Evolutionary conservation across 306 rosid genomes (phyloP).

Genomic region (Cercis canadensis): DNA sequence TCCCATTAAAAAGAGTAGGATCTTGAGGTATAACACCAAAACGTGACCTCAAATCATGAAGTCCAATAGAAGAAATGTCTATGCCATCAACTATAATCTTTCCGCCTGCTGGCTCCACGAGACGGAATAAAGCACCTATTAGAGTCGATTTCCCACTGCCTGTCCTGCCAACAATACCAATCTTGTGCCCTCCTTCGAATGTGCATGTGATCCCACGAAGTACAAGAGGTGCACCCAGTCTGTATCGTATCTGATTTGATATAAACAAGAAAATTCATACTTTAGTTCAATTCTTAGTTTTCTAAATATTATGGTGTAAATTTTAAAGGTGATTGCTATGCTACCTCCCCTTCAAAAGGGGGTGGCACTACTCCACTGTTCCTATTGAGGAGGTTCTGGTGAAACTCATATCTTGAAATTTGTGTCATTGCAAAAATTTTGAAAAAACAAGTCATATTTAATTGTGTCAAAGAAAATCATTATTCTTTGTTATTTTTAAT

Average conservation of each 20-base stretch:
- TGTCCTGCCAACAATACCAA: conserved; percentile 84
- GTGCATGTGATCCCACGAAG: conserved; percentile 83
- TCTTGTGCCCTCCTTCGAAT: conserved; percentile 83
- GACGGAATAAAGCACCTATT: conserved; percentile 80
- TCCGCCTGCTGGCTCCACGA: conserved; percentile 85
- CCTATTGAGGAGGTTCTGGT: no score
- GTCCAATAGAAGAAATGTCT: conserved; percentile 79
- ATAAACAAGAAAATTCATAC: conserved; percentile 18
- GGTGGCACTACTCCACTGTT: no score
- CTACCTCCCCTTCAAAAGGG: no score
- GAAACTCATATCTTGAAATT: no score
- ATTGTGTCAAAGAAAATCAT: no score
- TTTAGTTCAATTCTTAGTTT: no score
- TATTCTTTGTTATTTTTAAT: no score
- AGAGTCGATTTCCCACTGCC: conserved; percentile 95
- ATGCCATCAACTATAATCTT: conserved; percentile 77
- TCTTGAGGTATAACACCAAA: conserved; percentile 93
- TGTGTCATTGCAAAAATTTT: no score
- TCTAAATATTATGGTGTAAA: no score
- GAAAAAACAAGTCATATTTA: no score
- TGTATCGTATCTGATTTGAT: conserved; percentile 68
- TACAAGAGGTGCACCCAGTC: conserved; percentile 74
- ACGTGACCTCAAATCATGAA: conserved; percentile 84
- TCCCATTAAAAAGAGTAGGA: conserved; percentile 88
- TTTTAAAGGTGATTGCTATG: no score